A percentile compares a stretch with the other conserved stretches of the same genome.
phyloP scores from a whole-genome alignment of 108 stramenopile genomes.

The Mediolabrus comicus region DNA sequence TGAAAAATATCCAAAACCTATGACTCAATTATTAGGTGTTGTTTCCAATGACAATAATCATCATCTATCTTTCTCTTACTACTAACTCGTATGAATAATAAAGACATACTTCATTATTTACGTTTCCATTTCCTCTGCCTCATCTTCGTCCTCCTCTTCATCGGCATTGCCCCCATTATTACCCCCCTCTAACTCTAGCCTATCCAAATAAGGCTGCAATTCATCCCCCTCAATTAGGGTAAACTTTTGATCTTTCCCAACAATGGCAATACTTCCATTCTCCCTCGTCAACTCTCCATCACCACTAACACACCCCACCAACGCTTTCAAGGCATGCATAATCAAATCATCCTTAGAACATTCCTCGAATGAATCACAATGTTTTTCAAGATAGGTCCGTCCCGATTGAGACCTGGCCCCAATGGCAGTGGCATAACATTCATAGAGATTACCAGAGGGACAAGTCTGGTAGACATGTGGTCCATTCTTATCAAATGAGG shows the following conservation, averaged over 20 bases:
- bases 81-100: neutral
- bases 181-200: slow-evolving; percentile 77
- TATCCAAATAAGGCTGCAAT: slow-evolving; percentile 82
- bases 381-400: slow-evolving; percentile 97
- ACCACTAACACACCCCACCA: slow-evolving; percentile 89
- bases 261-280: slow-evolving; percentile 83
- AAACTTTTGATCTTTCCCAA: slow-evolving; percentile 76
- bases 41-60: neutral
- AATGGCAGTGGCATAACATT: slow-evolving; percentile 95
- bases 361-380: slow-evolving; percentile 66
- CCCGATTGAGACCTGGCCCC: slow-evolving; percentile 95
- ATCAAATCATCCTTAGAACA: slow-evolving; percentile 84
- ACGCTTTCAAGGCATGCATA: slow-evolving; percentile 93
- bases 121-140: slow-evolving; percentile 57
- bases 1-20: too few species aligned
- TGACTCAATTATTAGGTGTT: neutral
- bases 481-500: slow-evolving; percentile 77
- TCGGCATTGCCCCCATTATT: slow-evolving; percentile 29
- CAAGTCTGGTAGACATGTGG: slow-evolving; percentile 97
- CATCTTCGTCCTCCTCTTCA: slow-evolving; percentile 57
- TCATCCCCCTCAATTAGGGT: slow-evolving; percentile 80
- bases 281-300: slow-evolving; percentile 91
- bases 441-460: slow-evolving; percentile 96
- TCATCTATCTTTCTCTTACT: neutral
- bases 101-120: neutral